Percentiles rank a stretch among this genome's conserved stretches.
Evolutionary conservation across 2,329 filamentous ascomycete genomes (phyloP).

Genomic region (Verticillium longisporum): DNA sequence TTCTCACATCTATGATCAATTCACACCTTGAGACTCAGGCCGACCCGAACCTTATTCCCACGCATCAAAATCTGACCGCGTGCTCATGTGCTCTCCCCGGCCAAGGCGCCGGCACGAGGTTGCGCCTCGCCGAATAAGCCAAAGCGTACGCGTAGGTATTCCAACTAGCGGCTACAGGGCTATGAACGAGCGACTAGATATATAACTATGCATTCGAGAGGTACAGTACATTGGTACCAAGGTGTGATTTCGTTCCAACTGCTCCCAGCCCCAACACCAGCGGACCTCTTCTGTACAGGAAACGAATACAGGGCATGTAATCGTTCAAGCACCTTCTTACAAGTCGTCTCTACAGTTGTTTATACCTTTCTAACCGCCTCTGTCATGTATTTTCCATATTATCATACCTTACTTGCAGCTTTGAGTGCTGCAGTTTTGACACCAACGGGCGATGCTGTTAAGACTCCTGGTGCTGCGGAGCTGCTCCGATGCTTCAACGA

Average conservation of each 20-base stretch:
- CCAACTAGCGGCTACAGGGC: background rate
- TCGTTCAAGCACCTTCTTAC: too few species aligned
- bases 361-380: background rate
- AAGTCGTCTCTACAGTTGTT: too few species aligned
- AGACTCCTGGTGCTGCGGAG: background rate
- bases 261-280: background rate
- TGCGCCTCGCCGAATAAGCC: background rate
- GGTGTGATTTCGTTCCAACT: too few species aligned
- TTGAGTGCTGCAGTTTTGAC: background rate
- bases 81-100: background rate
- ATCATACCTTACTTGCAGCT: background rate
- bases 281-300: background rate
- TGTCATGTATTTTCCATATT: background rate
- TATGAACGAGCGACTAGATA: background rate
- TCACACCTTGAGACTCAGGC: background rate
- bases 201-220: background rate
- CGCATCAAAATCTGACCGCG: background rate
- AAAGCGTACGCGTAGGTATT: too few species aligned
- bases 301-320: background rate
- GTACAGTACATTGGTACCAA: background rate
- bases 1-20: background rate
- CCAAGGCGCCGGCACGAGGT: background rate
- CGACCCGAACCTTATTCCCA: background rate
- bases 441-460: background rate
- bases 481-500: background rate